A percentile compares a stretch with the other conserved stretches of the same genome.
Evolutionary conservation across 257 asterid genomes (phyloP).

Genomic region (Thymus mandschuricus): DNA sequence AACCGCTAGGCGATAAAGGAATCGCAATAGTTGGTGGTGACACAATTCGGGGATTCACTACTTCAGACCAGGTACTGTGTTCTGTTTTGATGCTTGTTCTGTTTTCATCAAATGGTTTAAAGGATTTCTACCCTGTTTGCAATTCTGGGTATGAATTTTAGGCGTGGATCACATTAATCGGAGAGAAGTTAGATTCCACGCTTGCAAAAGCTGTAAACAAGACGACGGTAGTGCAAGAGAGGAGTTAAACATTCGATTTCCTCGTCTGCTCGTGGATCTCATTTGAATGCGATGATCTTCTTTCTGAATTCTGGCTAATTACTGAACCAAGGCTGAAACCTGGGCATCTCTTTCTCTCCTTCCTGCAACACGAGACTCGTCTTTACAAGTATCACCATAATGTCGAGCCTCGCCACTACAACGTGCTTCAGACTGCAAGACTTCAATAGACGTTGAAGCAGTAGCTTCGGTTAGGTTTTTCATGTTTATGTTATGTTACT

Average conservation of each 20-base stretch:
- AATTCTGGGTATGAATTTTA: constrained; percentile 35
- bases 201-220: constrained; percentile 52
- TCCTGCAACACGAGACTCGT: constrained; percentile 23
- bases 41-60: constrained; percentile 83
- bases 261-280: background rate
- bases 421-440: constrained; percentile 7
- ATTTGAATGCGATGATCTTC: too few species aligned
- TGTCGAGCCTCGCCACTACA: constrained; percentile 17
- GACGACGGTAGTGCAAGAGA: constrained; percentile 25
- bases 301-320: background rate
- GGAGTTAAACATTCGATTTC: constrained; percentile 28
- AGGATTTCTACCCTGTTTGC: background rate
- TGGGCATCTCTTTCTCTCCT: background rate
- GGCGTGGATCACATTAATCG: constrained; percentile 94
- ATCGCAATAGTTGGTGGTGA: constrained; percentile 88
- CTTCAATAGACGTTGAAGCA: constrained; percentile 6
- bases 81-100: constrained; percentile 18
- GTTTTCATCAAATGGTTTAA: too few species aligned
- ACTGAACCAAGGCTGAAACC: background rate
- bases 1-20: constrained; percentile 87
- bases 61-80: constrained; percentile 79
- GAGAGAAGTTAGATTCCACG: constrained; percentile 82
- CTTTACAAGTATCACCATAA: background rate
- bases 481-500: constrained; percentile 9
- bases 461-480: background rate